phyloP scores from a whole-genome alignment of 2,329 filamentous ascomycete genomes.

The Trichoderma guizhouense region DNA sequence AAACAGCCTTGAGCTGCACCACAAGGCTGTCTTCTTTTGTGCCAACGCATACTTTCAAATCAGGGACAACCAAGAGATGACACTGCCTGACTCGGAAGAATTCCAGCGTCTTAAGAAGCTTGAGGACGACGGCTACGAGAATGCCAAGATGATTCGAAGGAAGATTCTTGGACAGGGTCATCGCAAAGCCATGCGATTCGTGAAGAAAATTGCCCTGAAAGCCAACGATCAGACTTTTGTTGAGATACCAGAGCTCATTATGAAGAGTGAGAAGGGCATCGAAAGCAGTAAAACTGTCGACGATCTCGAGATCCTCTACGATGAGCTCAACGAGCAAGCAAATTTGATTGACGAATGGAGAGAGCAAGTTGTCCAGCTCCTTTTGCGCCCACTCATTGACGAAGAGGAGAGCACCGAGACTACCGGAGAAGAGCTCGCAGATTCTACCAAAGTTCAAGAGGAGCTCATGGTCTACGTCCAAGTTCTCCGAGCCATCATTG shows the following conservation, averaged over 20 bases:
- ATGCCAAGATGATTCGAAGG: slow-evolving; percentile 71
- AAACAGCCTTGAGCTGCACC: slow-evolving; percentile 71
- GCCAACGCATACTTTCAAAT: slow-evolving; percentile 83
- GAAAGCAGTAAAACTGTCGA: slow-evolving; percentile 67
- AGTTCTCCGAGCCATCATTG: slow-evolving; percentile 68
- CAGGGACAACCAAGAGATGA: slow-evolving; percentile 65
- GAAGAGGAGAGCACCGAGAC: slow-evolving; percentile 70
- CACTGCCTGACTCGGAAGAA: slow-evolving; percentile 62
- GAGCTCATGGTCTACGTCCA: slow-evolving; percentile 85
- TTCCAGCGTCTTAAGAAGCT: slow-evolving; percentile 64
- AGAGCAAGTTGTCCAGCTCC: slow-evolving; percentile 65
- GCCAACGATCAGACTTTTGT: slow-evolving; percentile 54
- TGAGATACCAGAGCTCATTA: slow-evolving; percentile 54
- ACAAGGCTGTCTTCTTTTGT: slow-evolving; percentile 79
- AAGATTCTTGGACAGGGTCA: slow-evolving; percentile 66
- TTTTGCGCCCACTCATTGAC: slow-evolving; percentile 75
- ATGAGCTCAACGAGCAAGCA: slow-evolving; percentile 68
- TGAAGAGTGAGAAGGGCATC: slow-evolving; percentile 60
- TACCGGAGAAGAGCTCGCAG: slow-evolving; percentile 86
- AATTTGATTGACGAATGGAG: slow-evolving; percentile 71
- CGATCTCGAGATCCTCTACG: slow-evolving; percentile 61
- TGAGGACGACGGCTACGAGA: slow-evolving; percentile 72
- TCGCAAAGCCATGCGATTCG: slow-evolving; percentile 44
- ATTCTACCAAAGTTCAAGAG: slow-evolving; percentile 83
- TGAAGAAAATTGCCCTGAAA: slow-evolving; percentile 58